A percentile compares a stretch with the other conserved stretches of the same genome.
Evolutionary conservation across 2,329 filamentous ascomycete genomes (phyloP).

Genomic region (Fusarium sp.): DNA sequence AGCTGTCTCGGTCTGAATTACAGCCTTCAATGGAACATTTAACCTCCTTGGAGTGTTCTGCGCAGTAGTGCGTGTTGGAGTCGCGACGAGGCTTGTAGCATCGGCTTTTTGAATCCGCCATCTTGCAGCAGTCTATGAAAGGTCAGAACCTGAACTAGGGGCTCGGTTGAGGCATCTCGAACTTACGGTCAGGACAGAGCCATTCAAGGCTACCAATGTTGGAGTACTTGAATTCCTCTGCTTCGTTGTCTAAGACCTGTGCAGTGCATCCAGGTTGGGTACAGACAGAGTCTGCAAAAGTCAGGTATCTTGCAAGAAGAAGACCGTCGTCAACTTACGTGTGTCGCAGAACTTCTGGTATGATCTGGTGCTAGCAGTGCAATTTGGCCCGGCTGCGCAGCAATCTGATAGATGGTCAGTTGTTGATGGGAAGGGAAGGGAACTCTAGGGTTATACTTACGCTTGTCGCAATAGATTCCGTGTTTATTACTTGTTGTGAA

Average conservation of each 20-base stretch:
- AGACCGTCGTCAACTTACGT: neutral
- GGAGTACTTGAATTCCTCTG: neutral
- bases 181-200: slow-evolving; percentile 30
- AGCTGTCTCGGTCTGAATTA: slow-evolving; percentile 1
- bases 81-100: slow-evolving; percentile 18
- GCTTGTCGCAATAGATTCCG: neutral
- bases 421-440: fast-evolving
- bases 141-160: neutral
- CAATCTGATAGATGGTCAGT: neutral
- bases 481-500: neutral
- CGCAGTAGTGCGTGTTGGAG: slow-evolving; percentile 5
- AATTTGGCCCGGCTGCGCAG: neutral
- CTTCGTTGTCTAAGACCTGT: neutral
- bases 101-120: neutral
- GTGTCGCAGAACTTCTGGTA: neutral
- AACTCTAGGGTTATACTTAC: neutral
- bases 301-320: neutral
- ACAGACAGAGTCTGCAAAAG: slow-evolving; percentile 7
- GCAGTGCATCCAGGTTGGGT: neutral
- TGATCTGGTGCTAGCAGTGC: neutral
- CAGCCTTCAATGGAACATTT: slow-evolving; percentile 9
- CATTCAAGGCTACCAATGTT: neutral
- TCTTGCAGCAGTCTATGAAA: slow-evolving; percentile 14
- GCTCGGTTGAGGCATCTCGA: fast-evolving
- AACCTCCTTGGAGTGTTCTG: slow-evolving; percentile 8